phyloP scores from a whole-genome alignment of 495 filamentous ascomycete genomes.

The Aspergillus cavernicola region DNA sequence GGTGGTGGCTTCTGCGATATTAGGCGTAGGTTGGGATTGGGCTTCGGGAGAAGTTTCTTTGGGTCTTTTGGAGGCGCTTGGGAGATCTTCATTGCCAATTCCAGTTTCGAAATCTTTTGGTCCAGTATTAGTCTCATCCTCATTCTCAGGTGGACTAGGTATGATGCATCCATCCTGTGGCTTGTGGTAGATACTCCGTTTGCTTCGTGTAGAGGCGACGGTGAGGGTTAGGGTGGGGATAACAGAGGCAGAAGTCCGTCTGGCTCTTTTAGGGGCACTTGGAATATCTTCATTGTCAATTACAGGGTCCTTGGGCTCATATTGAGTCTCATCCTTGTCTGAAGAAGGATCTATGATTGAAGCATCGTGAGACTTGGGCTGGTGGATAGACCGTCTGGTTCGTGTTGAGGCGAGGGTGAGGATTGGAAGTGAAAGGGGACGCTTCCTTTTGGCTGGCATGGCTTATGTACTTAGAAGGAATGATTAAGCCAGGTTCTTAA shows the following conservation, averaged over 20 bases:
- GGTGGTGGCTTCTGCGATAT: too few relatives aligned
- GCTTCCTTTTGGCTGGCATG: slow-evolving; percentile 10
- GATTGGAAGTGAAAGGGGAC: neutral
- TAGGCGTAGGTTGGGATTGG: too few relatives aligned
- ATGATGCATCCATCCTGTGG: too few relatives aligned
- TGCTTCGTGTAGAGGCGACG: neutral
- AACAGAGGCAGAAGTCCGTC: neutral
- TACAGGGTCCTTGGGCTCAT: neutral
- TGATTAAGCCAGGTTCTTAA: neutral
- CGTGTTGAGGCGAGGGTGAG: slow-evolving; percentile 3
- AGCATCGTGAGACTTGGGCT: neutral
- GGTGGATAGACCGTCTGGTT: neutral
- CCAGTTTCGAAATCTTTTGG: neutral
- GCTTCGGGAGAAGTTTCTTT: neutral
- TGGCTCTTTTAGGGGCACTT: neutral
- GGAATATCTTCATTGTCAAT: neutral
- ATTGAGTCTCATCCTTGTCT: neutral
- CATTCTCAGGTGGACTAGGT: neutral
- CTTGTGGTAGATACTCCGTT: neutral
- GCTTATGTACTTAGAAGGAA: neutral
- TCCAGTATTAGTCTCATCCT: neutral
- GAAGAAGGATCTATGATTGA: too few relatives aligned
- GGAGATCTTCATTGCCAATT: neutral
- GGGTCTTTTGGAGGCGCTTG: neutral
- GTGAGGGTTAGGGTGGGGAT: neutral